phyloP scores from a whole-genome alignment of 805 yeast genomes.

The Starmerella bombicola region DNA sequence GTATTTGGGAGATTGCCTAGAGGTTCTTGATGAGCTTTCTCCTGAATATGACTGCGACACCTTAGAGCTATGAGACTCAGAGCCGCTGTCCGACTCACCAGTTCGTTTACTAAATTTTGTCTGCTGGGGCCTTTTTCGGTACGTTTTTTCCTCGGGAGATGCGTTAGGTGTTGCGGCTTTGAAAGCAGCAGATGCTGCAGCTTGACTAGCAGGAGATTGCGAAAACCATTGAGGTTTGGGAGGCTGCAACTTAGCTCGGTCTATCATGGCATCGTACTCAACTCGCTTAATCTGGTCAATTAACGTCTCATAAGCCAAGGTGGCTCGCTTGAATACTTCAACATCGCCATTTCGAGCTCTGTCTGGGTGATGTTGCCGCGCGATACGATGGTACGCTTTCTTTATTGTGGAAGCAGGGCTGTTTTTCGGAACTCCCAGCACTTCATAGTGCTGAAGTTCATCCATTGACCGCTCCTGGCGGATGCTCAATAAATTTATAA shows the following conservation, averaged over 20 bases:
- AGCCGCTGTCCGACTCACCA: neutral
- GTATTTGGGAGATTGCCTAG: neutral
- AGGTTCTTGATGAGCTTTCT: neutral
- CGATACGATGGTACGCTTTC: slow-evolving; percentile 31
- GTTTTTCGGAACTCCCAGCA: slow-evolving; percentile 1
- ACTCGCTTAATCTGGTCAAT: slow-evolving; percentile 24
- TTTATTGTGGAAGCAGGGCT: slow-evolving; percentile 3
- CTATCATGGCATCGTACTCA: slow-evolving; percentile 24
- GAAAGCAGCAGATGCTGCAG: neutral
- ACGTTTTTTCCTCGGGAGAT: neutral
- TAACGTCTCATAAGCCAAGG: slow-evolving; percentile 29
- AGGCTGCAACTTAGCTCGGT: neutral
- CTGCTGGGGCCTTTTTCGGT: neutral
- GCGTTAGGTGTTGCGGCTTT: neutral
- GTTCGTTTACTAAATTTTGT: neutral
- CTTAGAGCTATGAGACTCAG: neutral
- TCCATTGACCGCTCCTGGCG: no score
- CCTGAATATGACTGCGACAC: neutral
- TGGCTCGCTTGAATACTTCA: slow-evolving; percentile 28
- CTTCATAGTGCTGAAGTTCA: slow-evolving; percentile 4
- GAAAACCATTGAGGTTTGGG: neutral
- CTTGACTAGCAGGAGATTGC: neutral
- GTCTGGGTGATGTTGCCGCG: slow-evolving; percentile 38
- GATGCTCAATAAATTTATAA: no score
- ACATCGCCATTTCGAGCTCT: slow-evolving; percentile 18